Percentiles rank a stretch among this genome's conserved stretches.
phyloP scores from a whole-genome alignment of 2,329 filamentous ascomycete genomes.

The Neofusicoccum umdonicola region DNA sequence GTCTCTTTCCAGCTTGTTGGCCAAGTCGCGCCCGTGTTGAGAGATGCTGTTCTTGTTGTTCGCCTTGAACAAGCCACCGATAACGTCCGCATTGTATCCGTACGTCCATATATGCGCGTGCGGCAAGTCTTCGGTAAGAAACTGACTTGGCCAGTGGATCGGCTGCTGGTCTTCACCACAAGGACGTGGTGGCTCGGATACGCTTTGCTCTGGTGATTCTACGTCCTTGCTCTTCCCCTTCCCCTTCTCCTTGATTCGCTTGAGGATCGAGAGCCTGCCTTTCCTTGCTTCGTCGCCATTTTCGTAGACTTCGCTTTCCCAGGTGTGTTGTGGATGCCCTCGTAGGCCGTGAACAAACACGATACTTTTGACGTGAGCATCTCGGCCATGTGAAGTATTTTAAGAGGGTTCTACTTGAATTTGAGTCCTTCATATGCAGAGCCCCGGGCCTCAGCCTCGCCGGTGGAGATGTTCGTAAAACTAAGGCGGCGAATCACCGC shows the following conservation, averaged over 20 bases:
- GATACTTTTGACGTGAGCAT: conserved; percentile 25
- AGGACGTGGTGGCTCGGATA: not conserved
- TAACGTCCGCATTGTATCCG: conserved; percentile 41
- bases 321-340: conserved; percentile 36
- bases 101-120: conserved; percentile 42
- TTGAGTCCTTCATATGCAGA: not conserved
- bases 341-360: conserved; percentile 37
- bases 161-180: not conserved
- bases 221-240: not conserved
- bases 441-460: not conserved
- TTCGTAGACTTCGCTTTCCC: conserved; percentile 26
- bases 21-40: conserved; percentile 31
- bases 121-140: conserved; percentile 36
- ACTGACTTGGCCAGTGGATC: conserved; percentile 38
- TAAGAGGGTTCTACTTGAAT: not conserved
- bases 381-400: not conserved
- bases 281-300: conserved; percentile 14
- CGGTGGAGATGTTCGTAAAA: not conserved
- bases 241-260: not conserved
- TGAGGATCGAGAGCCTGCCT: conserved; percentile 10
- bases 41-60: conserved; percentile 40
- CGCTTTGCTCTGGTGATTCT: not conserved
- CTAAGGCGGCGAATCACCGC: not conserved
- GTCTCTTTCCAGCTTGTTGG: conserved; percentile 31
- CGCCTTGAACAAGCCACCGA: conserved; percentile 35